phyloP scores from a whole-genome alignment of 202 grass and related monocot species.

The Schoenoplectus triqueter region DNA sequence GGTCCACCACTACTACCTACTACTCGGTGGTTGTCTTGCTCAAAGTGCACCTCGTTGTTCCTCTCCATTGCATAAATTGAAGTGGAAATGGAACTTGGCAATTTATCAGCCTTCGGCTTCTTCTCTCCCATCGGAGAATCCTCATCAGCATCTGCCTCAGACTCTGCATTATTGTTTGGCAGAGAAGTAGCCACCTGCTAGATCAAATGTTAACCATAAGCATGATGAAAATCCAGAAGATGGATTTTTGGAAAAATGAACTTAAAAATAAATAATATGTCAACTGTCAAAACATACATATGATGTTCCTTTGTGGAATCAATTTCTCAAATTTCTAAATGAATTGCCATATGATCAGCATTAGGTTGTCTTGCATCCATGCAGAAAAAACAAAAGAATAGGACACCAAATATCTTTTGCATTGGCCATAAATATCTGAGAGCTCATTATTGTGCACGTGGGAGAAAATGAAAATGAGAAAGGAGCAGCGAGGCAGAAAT shows the following conservation, averaged over 20 bases:
- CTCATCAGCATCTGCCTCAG: slow-evolving; percentile 66
- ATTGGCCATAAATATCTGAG: too few species aligned
- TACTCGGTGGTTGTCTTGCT: slow-evolving; percentile 44
- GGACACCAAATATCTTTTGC: not conserved
- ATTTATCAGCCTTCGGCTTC: slow-evolving; percentile 70
- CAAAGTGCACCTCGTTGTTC: slow-evolving; percentile 54
- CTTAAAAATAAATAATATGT: not conserved
- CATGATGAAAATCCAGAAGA: not conserved
- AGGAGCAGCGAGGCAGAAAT: not conserved
- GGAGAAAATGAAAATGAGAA: not conserved
- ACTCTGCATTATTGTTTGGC: slow-evolving; percentile 61
- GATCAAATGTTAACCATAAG: slow-evolving; percentile 12
- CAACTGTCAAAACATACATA: not conserved
- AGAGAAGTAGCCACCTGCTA: slow-evolving; percentile 47
- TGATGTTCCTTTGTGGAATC: not conserved
- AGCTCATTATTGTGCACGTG: too few species aligned
- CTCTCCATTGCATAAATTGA: slow-evolving; percentile 37
- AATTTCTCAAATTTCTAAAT: not conserved
- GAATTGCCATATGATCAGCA: not conserved
- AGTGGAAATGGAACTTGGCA: slow-evolving; percentile 39
- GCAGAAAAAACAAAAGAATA: not conserved
- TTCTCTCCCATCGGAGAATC: slow-evolving; percentile 79
- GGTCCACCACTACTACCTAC: slow-evolving; percentile 32
- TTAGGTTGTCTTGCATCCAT: not conserved
- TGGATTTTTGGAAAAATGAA: not conserved